Percentiles rank a stretch among this genome's conserved stretches.
phyloP scores from a whole-genome alignment of 768 basidiomycete genomes.

The Rubroboletus satanas region DNA sequence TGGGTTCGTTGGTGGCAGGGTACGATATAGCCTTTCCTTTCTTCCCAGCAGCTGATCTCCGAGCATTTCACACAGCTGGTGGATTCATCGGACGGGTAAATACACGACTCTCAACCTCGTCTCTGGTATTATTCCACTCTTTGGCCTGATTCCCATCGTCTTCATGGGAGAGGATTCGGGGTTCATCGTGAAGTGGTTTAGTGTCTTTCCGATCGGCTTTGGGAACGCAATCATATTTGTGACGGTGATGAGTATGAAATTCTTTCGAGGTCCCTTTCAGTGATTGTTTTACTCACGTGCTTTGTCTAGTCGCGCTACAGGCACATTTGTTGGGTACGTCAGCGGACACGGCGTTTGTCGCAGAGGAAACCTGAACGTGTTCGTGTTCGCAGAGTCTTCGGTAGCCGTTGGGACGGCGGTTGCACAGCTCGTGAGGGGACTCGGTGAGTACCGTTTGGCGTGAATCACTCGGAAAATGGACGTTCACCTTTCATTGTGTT shows the following conservation, averaged over 20 bases:
- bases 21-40: neutral
- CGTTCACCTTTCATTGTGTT: neutral
- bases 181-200: slow-evolving; percentile 8
- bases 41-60: neutral
- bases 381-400: neutral
- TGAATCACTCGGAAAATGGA: neutral
- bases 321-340: slow-evolving; percentile 7
- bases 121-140: slow-evolving; percentile 11
- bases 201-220: slow-evolving; percentile 16
- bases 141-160: slow-evolving; percentile 10
- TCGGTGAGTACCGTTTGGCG: neutral
- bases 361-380: neutral
- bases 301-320: slow-evolving; percentile 10
- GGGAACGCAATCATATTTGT: slow-evolving; percentile 15
- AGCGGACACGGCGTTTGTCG: neutral
- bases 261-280: neutral
- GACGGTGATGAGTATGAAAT: slow-evolving; percentile 7
- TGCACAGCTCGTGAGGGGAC: slow-evolving; percentile 8
- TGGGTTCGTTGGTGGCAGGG: slow-evolving; percentile 12
- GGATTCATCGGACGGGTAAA: slow-evolving; percentile 11
- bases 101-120: slow-evolving; percentile 5
- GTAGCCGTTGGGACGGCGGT: slow-evolving; percentile 2
- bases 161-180: slow-evolving; percentile 7
- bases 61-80: neutral
- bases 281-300: neutral